These are phyloP conservation scores for Herpetomonas samuelpessoai DNA, from an alignment of 208 protist species.

Conservation along the genomic window DNA sequence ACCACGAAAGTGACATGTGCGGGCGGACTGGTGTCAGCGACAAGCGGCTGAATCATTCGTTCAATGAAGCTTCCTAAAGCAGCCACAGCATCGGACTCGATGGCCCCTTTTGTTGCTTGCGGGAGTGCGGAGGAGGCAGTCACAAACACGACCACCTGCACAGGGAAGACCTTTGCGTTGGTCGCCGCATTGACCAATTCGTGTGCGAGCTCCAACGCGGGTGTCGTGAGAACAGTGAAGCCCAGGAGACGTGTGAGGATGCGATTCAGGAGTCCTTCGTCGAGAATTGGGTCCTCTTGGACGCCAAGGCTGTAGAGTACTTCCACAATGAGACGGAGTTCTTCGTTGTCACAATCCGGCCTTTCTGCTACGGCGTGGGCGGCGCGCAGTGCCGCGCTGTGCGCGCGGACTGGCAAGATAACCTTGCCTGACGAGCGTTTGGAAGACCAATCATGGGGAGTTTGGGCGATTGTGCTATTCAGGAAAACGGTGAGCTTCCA, in stretches of 20 bases:
- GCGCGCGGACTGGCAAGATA: not conserved
- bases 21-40: not conserved
- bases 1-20: not conserved
- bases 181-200: not conserved
- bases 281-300: not conserved
- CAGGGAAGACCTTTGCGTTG: not conserved
- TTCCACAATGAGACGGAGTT: not conserved
- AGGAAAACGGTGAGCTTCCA: not conserved
- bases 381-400: not conserved
- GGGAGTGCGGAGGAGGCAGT: not conserved
- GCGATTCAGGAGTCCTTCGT: not conserved
- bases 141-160: not conserved
- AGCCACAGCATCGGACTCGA: not conserved
- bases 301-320: not conserved
- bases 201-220: not conserved
- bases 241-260: conserved; percentile 8
- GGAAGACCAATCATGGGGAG: not conserved
- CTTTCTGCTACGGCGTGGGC: not conserved
- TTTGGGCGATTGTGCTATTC: not conserved
- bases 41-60: not conserved
- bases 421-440: no score
- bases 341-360: not conserved
- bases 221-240: conserved; percentile 10
- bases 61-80: not conserved
- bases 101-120: not conserved